A percentile compares a stretch with the other conserved stretches of the same genome.
Conservation (phyloP, 1,284 basidiomycete species). For the Sparassis latifolia region DNA sequence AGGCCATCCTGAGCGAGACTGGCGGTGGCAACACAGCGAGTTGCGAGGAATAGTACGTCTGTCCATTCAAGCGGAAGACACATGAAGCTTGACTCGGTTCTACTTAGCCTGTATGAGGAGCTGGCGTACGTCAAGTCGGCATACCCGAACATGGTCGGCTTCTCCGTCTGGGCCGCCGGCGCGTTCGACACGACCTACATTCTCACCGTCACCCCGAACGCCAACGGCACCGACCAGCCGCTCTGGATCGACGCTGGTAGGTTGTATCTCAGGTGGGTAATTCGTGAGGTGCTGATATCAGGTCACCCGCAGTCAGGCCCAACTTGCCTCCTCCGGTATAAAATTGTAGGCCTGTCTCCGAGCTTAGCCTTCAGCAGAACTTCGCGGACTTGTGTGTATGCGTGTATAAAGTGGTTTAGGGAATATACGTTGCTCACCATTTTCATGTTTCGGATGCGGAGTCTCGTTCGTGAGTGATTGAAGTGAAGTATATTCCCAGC, state of each 20-base stretch:
- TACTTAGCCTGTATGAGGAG: constrained; percentile 32
- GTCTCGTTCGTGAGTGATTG: too few relatives aligned
- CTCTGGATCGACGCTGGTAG: constrained; percentile 27
- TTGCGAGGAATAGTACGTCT: constrained; percentile 36
- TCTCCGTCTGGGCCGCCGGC: constrained; percentile 41
- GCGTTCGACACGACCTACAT: constrained; percentile 33
- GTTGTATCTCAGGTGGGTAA: not conserved
- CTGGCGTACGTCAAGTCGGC: constrained; percentile 42
- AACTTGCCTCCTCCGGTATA: constrained; percentile 2
- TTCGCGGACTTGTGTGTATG: too few relatives aligned
- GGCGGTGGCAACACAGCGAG: constrained; percentile 49
- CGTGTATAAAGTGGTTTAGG: too few relatives aligned
- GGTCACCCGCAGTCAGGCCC: not conserved
- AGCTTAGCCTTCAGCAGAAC: too few relatives aligned
- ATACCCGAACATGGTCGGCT: constrained; percentile 40
- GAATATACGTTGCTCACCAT: too few relatives aligned
- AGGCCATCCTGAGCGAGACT: constrained; percentile 52
- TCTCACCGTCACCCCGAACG: constrained; percentile 29
- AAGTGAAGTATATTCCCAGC: too few relatives aligned
- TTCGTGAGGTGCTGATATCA: not conserved
- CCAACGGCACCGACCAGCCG: constrained; percentile 32
- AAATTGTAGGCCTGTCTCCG: too few relatives aligned
- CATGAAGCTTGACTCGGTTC: not conserved
- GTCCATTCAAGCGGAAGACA: not conserved
- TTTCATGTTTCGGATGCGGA: too few relatives aligned